phyloP scores from a whole-genome alignment of 2,329 filamentous ascomycete genomes.

The Tympanopsis confertula region DNA sequence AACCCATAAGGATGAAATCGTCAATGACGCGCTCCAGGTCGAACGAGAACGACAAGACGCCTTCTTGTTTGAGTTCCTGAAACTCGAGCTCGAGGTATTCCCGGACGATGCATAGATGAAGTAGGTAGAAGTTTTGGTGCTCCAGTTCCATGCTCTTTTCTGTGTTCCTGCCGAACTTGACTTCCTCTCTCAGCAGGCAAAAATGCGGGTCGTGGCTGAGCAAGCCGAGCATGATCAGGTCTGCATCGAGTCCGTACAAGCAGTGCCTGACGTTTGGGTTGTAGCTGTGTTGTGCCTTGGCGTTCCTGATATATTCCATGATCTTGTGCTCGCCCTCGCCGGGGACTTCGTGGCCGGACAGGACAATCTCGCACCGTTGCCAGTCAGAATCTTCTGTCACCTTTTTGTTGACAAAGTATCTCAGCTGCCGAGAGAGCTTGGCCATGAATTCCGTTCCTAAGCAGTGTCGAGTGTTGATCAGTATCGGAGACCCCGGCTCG shows the following conservation, averaged over 20 bases:
- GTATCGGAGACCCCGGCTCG: too few species aligned
- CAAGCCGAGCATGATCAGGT: conserved; percentile 95
- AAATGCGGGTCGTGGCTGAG: conserved; percentile 98
- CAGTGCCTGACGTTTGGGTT: conserved; percentile 91
- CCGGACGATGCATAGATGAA: conserved; percentile 93
- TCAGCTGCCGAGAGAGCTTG: conserved; percentile 82
- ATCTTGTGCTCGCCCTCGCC: conserved; percentile 99
- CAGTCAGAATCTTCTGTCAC: conserved; percentile 93
- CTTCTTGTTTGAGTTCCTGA: conserved; percentile 72
- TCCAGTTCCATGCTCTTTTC: conserved; percentile 91
- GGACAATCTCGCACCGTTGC: conserved; percentile 91
- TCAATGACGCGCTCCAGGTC: conserved; percentile 95
- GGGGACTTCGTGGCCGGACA: conserved; percentile 94
- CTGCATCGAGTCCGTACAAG: conserved; percentile 90
- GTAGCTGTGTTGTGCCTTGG: conserved; percentile 88
- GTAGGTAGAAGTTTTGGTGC: conserved; percentile 95
- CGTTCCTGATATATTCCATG: conserved; percentile 98
- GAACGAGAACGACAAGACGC: conserved; percentile 64
- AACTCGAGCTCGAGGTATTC: conserved; percentile 97
- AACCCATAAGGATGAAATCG: conserved; percentile 98
- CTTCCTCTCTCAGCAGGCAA: conserved; percentile 89
- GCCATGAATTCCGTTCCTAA: conserved; percentile 88
- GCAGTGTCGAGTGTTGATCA: conserved; percentile 6
- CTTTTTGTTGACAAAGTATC: conserved; percentile 99
- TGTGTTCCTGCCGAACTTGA: conserved; percentile 76